Evolutionary conservation across 2,329 filamentous ascomycete genomes (phyloP).

Genomic region (Dactylellina cionopaga): DNA sequence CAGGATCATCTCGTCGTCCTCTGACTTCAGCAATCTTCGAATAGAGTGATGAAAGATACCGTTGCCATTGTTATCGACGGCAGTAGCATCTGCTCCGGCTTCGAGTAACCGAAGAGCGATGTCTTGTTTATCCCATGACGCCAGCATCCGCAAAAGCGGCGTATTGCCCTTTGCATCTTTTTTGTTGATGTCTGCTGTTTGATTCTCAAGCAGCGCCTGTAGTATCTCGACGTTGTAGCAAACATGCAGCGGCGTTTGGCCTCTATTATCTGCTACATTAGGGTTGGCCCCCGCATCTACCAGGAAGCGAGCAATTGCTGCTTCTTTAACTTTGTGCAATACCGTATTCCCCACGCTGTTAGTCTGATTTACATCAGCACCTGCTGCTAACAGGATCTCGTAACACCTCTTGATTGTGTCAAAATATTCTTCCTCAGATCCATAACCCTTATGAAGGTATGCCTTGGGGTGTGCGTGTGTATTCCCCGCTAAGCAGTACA

Average conservation of each 20-base stretch:
- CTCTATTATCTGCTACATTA: neutral
- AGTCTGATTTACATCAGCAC: conserved; percentile 1
- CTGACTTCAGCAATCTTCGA: neutral
- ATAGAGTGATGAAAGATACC: neutral
- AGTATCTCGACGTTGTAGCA: conserved; percentile 30
- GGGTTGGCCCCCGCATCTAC: conserved; percentile 24
- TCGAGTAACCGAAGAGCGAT: conserved; percentile 29
- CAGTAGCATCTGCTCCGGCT: conserved; percentile 52
- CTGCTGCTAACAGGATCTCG: conserved; percentile 1
- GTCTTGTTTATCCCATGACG: conserved; percentile 44
- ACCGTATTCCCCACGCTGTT: conserved; percentile 1
- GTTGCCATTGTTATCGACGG: conserved; percentile 53
- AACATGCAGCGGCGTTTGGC: conserved; percentile 45
- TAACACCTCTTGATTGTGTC: conserved; percentile 10
- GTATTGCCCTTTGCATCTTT: conserved; percentile 51
- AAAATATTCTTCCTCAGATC: neutral
- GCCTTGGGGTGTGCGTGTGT: no score
- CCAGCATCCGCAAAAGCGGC: conserved; percentile 54
- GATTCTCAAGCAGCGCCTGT: conserved; percentile 9
- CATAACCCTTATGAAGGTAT: neutral
- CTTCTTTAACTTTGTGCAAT: neutral
- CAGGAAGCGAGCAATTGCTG: conserved; percentile 35
- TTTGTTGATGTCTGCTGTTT: conserved; percentile 47
- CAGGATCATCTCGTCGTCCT: neutral
- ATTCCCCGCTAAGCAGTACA: neutral